Conservation (phyloP, 768 basidiomycete species). For the Gymnopilus dilepis region DNA sequence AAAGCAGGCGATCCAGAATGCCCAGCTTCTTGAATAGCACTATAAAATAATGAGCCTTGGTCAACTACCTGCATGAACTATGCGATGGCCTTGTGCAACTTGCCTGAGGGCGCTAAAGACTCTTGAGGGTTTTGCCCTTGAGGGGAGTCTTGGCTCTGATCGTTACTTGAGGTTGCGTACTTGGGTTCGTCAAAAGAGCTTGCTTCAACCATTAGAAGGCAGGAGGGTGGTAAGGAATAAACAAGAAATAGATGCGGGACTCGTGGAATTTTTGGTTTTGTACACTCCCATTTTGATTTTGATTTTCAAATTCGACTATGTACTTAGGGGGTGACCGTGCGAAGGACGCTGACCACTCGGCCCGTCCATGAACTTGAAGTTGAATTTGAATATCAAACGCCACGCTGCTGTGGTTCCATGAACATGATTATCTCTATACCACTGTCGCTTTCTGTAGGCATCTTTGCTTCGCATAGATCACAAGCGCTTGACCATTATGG, state of each 20-base stretch:
- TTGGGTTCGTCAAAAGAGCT: no score
- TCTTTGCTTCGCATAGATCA: not conserved
- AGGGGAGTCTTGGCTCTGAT: not conserved
- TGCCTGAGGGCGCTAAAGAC: not conserved
- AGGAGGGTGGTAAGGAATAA: not conserved
- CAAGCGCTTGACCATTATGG: not conserved
- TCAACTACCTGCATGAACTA: no score
- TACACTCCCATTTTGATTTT: slow-evolving; percentile 17
- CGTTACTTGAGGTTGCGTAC: not conserved
- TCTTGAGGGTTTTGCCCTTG: not conserved
- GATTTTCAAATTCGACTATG: slow-evolving; percentile 17
- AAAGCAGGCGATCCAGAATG: slow-evolving; percentile 64
- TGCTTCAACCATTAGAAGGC: no score
- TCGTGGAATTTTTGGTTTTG: not conserved
- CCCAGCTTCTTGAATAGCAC: slow-evolving; percentile 48
- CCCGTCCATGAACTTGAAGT: not conserved
- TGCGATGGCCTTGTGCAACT: not conserved
- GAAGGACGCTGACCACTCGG: not conserved
- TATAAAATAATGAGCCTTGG: no score
- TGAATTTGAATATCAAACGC: not conserved
- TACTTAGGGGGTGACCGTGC: not conserved
- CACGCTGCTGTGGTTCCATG: not conserved
- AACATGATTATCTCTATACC: not conserved
- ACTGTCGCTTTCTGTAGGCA: no score
- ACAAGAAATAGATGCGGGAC: not conserved